Base-by-base conservation (phyloP, 441 rosid species). In the Croton laevigatus region DNA sequence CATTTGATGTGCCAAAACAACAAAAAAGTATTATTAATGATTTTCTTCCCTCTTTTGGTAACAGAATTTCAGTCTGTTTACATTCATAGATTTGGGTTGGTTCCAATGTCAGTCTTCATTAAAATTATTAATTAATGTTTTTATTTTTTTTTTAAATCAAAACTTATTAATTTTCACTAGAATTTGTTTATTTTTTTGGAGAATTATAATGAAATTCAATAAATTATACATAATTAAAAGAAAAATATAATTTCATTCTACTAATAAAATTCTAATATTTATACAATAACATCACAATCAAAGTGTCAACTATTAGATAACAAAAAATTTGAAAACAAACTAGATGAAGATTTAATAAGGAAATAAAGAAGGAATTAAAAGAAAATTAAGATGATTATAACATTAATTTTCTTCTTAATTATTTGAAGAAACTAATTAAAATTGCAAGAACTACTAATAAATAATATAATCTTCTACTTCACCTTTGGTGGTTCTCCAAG, bases 401-500 rank as follows among this genome's bases (percentile, higher is more conserved):
- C 9, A 44, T 44, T 36, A 49, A 48, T 62, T 22, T 61, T 59
- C 27, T 16, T 57, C 38, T 34, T 53, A 32, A 7, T 40, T 19
- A 22, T 14, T 27, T 12, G 6, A 42, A 62, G 51, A 27, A 48
- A 22, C 59, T 62, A 49, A 22, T 59, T 62, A 68, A 9, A 42
- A 8, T 16, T 72, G 48, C 22, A 9, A 6, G 34, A n/a, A 36
- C 14, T 6, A 40, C 14, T 6, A 40, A 34, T 16, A 9, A 12
- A 40, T 40, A 40, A 40, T 40, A 40, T 40, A 40, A 1, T 55
- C 69, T 79, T 78, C 69, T 77, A 80, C 76, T 82, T 78, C 75
- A 81, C 72, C 61, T 59, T 71, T 42, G 82, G 80, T 19, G 81
- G 80, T 75, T 79, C 71, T 23, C 98, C 98, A 73, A 94, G 96